Percentiles rank a stretch among this genome's conserved stretches.
These are phyloP conservation scores for Phytophthora crassamura DNA, from an alignment of 352 stramenopile genomes.

Conservation along the genomic window DNA sequence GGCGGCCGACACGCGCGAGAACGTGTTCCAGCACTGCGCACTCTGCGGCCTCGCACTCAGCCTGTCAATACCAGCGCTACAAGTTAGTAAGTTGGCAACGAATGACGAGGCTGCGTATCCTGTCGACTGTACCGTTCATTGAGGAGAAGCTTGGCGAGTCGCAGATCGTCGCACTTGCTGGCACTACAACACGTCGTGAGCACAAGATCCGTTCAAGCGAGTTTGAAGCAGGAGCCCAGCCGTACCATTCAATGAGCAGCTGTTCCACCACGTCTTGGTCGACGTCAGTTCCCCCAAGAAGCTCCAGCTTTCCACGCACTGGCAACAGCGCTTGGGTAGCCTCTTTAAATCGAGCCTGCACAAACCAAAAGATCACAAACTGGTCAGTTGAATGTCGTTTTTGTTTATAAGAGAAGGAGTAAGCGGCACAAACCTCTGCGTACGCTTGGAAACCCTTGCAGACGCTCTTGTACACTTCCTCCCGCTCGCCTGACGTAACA, in stretches of 20 bases:
- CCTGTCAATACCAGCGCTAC: slow-evolving; percentile 28
- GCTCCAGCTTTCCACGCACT: slow-evolving; percentile 65
- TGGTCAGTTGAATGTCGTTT: neutral
- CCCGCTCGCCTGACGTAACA: slow-evolving; percentile 40
- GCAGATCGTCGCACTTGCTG: slow-evolving; percentile 70
- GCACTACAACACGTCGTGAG: slow-evolving; percentile 43
- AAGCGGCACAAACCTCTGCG: slow-evolving; percentile 48
- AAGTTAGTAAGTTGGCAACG: slow-evolving; percentile 4
- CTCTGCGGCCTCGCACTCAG: slow-evolving; percentile 78
- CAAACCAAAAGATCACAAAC: neutral
- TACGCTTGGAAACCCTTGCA: slow-evolving; percentile 78
- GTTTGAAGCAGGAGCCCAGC: neutral
- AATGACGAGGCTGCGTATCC: neutral
- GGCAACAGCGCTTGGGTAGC: slow-evolving; percentile 61
- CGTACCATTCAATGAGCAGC: slow-evolving; percentile 82
- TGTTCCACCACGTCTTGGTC: slow-evolving; percentile 81
- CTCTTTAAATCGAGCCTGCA: slow-evolving; percentile 61
- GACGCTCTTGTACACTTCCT: slow-evolving; percentile 56
- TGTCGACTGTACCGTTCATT: slow-evolving; percentile 65
- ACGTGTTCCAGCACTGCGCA: slow-evolving; percentile 83
- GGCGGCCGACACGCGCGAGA: slow-evolving; percentile 72
- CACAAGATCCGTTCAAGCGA: neutral
- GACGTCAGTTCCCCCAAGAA: slow-evolving; percentile 76
- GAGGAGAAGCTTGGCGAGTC: slow-evolving; percentile 79
- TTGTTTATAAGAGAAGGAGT: neutral